phyloP scores from a whole-genome alignment of 441 rosid species.

The Manihot esculenta region DNA sequence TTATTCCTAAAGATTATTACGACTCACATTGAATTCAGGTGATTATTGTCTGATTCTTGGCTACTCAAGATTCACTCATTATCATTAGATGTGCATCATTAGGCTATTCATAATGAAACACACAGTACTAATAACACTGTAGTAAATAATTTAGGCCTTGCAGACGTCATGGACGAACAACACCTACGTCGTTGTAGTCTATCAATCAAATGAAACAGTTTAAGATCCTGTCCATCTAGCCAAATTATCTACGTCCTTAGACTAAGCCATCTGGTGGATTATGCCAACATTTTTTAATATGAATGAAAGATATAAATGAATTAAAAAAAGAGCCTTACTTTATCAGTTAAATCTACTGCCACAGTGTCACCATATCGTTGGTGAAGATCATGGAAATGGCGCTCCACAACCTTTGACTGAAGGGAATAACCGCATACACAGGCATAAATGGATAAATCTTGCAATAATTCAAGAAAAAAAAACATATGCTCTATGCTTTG shows the following conservation, averaged over 20 bases:
- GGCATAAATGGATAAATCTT: conserved; percentile 15
- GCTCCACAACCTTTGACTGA: conserved; percentile 82
- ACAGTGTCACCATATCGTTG: conserved; percentile 84
- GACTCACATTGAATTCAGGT: too few species aligned
- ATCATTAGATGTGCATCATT: too few species aligned
- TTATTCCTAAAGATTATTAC: too few species aligned
- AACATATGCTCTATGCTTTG: conserved; percentile 9
- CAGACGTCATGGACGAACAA: not conserved
- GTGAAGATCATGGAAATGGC: conserved; percentile 79
- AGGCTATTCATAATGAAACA: too few species aligned
- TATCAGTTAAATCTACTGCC: conserved; percentile 80
- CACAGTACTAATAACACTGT: too few species aligned
- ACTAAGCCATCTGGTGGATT: not conserved
- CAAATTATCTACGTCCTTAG: not conserved
- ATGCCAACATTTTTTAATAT: conserved; percentile 16
- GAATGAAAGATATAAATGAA: conserved; percentile 22
- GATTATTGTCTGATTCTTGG: too few species aligned
- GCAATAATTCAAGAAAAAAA: conserved; percentile 17
- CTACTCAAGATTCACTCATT: too few species aligned
- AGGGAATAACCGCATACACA: conserved; percentile 23
- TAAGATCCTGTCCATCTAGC: conserved; percentile 8
- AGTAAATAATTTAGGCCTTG: conserved; percentile 1
- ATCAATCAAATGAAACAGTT: conserved; percentile 16
- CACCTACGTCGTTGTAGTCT: not conserved
- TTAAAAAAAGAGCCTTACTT: conserved; percentile 52